A percentile compares a stretch with the other conserved stretches of the same genome.
Evolutionary conservation across 805 yeast genomes (phyloP).

Genomic region (Lachancea cidri): DNA sequence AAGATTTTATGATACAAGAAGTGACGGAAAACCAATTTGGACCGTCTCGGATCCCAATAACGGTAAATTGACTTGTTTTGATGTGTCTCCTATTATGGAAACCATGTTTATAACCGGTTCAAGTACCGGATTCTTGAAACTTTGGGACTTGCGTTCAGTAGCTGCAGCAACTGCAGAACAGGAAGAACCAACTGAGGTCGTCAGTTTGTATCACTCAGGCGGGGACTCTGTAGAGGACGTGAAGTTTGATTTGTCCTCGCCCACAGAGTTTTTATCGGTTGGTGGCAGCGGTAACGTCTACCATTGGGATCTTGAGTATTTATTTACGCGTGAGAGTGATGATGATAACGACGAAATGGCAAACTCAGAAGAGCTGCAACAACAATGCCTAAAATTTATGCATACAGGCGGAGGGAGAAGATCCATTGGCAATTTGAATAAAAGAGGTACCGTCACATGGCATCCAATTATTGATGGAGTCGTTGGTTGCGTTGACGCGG

Average conservation of each 20-base stretch:
- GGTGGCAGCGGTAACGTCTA: constrained; percentile 32
- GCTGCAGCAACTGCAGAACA: constrained; percentile 25
- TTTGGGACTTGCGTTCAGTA: constrained; percentile 33
- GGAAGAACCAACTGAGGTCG: constrained; percentile 19
- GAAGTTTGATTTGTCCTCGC: constrained; percentile 26
- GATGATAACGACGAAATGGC: constrained; percentile 41
- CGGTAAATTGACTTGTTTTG: constrained; percentile 28
- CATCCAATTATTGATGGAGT: constrained; percentile 27
- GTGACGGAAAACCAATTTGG: constrained; percentile 25
- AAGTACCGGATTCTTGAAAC: constrained; percentile 29
- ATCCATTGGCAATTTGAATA: constrained; percentile 14
- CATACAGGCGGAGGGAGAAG: constrained; percentile 32
- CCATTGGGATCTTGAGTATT: constrained; percentile 35
- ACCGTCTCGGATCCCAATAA: constrained; percentile 22
- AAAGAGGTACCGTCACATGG: constrained; percentile 24
- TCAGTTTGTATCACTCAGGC: constrained; percentile 26
- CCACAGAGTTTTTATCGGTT: constrained; percentile 29
- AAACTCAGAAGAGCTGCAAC: constrained; percentile 35
- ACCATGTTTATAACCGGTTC: constrained; percentile 31
- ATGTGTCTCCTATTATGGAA: constrained; percentile 24
- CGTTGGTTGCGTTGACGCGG: constrained; percentile 26
- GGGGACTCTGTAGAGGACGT: constrained; percentile 32
- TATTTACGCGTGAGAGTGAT: constrained; percentile 37
- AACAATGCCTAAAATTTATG: constrained; percentile 26
- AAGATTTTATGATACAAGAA: constrained; percentile 32